Evolutionary conservation across 202 grass and related monocot genomes (phyloP), one percentile per base, ranked within the genome.

Genomic region (Schoenoplectus triqueter): DNA sequence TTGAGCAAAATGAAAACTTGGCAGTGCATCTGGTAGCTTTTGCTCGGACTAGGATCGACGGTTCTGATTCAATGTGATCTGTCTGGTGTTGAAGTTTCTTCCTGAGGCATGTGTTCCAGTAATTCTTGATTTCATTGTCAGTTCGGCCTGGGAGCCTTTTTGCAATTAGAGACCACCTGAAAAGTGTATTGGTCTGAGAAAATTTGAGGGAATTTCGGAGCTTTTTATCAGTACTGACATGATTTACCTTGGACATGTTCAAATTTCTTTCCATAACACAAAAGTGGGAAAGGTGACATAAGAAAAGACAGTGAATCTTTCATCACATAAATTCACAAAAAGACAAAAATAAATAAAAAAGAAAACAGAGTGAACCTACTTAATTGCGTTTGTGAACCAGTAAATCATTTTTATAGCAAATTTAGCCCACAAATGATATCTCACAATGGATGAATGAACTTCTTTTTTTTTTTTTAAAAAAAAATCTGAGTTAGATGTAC

Each of bases 121-220:
- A 80, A 41, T 80, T 80, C 55, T 80, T 80, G 11, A 80, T 80
- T 60, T 80, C 76, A 80, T 80, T 80, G 76, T 80, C 76, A 15
- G 76, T 80, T 60, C 76, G 18, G 6, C 76, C 76, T 7, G 76
- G 76, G 22, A 80, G 15, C 19, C 57, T 55, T 22, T 3, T 60
- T n/a, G 76, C 76, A 59, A 80, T 80, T 63, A 60, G 55, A 13
- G 76, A 80, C 76, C 76, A 80, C 76, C 76, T 80, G 31, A 40
- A 63, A 41, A 0, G 31, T 39, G 3, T 55, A 76, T 22, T 44
- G 66, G 41, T 7, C 6, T 15, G 1, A 44, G 40, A 44, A 42
- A n/a, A 31, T n/a, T 69, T 67, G 1, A 31, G 13, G 14, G 11
- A 3, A 21, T 20, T 21, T 20, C 0, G 9, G 7, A 21, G 61